Conservation (phyloP, 176 grass and related monocot genomes). For the Aechmea fasciata region DNA sequence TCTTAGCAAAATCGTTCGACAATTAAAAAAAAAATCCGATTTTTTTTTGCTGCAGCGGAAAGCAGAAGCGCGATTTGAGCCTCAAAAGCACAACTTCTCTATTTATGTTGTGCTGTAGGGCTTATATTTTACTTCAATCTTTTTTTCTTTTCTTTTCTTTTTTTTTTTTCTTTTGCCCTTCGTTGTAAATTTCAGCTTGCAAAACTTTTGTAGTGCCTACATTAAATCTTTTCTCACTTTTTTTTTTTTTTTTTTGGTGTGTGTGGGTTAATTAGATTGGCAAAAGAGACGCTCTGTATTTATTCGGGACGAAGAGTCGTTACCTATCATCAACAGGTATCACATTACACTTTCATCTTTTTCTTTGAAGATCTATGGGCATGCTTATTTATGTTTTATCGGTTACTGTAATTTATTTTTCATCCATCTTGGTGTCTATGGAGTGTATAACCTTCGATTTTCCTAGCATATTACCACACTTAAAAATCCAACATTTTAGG, state of each 20-base stretch:
- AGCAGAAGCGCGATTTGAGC: no score
- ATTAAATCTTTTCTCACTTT: neutral
- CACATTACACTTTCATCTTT: neutral
- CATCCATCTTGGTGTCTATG: neutral
- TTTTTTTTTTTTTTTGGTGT: conserved; percentile 4
- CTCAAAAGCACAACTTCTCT: no score
- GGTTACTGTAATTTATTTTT: neutral
- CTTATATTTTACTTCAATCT: neutral
- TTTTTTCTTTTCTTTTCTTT: neutral
- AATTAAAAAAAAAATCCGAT: no score
- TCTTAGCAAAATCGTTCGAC: no score
- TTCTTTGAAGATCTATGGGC: neutral
- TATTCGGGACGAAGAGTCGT: conserved; percentile 15
- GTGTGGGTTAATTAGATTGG: conserved; percentile 30
- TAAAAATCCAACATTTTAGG: no score
- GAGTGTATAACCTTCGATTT: neutral
- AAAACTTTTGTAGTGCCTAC: neutral
- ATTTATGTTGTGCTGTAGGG: no score
- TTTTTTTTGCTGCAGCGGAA: no score
- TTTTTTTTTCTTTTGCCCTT: neutral
- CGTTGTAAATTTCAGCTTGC: neutral
- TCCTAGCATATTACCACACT: no score
- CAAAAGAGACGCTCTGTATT: neutral
- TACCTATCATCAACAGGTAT: conserved; percentile 46
- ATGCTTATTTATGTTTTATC: neutral